phyloP scores from a whole-genome alignment of 352 stramenopile genomes.

The Phytophthora meadii region DNA sequence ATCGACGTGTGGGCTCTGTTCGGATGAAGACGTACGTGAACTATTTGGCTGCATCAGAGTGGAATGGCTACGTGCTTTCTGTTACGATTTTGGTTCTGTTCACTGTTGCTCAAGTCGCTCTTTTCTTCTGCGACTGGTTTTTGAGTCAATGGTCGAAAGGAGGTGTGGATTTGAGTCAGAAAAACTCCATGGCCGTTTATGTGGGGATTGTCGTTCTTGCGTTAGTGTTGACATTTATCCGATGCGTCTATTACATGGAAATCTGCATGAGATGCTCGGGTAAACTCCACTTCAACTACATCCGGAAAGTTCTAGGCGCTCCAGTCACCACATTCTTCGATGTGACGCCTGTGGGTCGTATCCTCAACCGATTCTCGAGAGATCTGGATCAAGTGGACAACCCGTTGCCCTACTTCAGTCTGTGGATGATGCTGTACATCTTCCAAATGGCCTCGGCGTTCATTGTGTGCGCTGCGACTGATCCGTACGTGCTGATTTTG shows the following conservation, averaged over 20 bases:
- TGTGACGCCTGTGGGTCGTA: constrained; percentile 64
- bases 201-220: constrained; percentile 39
- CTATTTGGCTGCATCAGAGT: constrained; percentile 56
- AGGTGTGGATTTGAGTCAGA: constrained; percentile 35
- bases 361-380: constrained; percentile 72
- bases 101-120: constrained; percentile 43
- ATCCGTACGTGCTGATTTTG: constrained; percentile 59
- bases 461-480: constrained; percentile 53
- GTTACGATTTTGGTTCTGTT: constrained; percentile 43
- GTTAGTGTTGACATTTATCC: constrained; percentile 42
- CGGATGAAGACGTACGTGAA: constrained; percentile 53
- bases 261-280: constrained; percentile 55
- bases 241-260: constrained; percentile 55
- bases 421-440: constrained; percentile 57
- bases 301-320: constrained; percentile 56
- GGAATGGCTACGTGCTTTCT: constrained; percentile 45
- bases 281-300: constrained; percentile 51
- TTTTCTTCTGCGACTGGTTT: constrained; percentile 67
- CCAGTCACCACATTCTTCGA: constrained; percentile 76
- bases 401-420: constrained; percentile 55
- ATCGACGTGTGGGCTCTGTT: constrained; percentile 50
- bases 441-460: constrained; percentile 49
- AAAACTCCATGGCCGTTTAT: constrained; percentile 48
- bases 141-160: constrained; percentile 57
- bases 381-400: constrained; percentile 73